phyloP scores from a whole-genome alignment of 305 asterid genomes.

The Fraxinus xanthoxyloides region DNA sequence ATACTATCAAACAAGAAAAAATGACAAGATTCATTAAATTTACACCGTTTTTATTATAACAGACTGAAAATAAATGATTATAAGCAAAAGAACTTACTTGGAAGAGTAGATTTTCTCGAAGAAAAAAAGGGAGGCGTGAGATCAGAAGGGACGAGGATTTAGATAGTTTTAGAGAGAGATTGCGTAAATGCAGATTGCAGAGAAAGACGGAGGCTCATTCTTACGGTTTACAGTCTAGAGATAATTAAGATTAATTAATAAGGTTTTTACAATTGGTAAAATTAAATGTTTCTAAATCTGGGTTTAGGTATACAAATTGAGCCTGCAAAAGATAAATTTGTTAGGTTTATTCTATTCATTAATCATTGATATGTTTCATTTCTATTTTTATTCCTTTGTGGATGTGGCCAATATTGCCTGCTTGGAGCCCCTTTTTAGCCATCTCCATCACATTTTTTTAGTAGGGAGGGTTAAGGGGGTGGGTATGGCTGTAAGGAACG shows the following conservation, averaged over 20 bases:
- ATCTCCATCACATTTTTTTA: not conserved
- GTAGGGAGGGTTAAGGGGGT: too few species aligned
- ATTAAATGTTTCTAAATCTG: not conserved
- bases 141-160: constrained; percentile 32
- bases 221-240: constrained; percentile 1
- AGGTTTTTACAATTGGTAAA: not conserved
- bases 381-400: not conserved
- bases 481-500: too few species aligned
- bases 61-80: not conserved
- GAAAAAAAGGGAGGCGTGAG: constrained; percentile 24
- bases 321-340: not conserved
- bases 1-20: not conserved
- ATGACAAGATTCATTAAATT: constrained; percentile 26
- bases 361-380: not conserved
- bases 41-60: constrained; percentile 3
- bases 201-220: constrained; percentile 6
- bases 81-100: constrained; percentile 28
- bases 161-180: constrained; percentile 48
- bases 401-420: not conserved
- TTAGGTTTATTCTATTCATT: not conserved
- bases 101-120: not conserved
- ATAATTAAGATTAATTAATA: constrained; percentile 7
- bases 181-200: constrained; percentile 37
- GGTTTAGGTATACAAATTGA: not conserved
- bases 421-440: not conserved